Evolutionary conservation across 2,329 filamentous ascomycete genomes (phyloP).

Genomic region (Malbranchea zuffiana): DNA sequence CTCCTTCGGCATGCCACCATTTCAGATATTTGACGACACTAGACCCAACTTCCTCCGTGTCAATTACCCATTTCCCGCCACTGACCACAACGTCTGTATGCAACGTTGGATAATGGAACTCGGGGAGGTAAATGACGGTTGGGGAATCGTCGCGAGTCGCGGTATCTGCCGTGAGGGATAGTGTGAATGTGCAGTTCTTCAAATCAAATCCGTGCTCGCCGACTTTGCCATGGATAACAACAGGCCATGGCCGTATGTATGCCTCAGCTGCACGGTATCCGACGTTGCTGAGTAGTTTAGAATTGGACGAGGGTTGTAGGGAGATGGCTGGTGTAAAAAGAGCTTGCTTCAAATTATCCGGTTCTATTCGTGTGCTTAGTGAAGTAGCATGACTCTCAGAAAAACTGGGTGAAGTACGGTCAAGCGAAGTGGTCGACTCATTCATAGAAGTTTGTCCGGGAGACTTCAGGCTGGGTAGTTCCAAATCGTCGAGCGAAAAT

Average conservation of each 20-base stretch:
- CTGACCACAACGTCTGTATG: slow-evolving; percentile 62
- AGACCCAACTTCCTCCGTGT: slow-evolving; percentile 57
- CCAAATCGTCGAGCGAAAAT: slow-evolving; percentile 69
- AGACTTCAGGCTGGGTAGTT: slow-evolving; percentile 33
- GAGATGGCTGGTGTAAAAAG: slow-evolving; percentile 49
- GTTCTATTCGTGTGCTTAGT: slow-evolving; percentile 48
- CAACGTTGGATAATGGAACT: slow-evolving; percentile 79
- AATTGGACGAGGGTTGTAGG: slow-evolving; percentile 42
- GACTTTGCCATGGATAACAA: slow-evolving; percentile 61
- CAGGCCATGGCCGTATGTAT: slow-evolving; percentile 75
- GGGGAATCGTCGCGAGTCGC: slow-evolving; percentile 54
- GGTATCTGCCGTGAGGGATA: slow-evolving; percentile 54
- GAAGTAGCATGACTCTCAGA: slow-evolving; percentile 41
- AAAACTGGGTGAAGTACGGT: slow-evolving; percentile 42
- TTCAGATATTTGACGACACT: slow-evolving; percentile 62
- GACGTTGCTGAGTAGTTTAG: slow-evolving; percentile 50
- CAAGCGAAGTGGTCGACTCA: slow-evolving; percentile 28
- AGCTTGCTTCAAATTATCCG: slow-evolving; percentile 62
- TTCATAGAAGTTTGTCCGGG: slow-evolving; percentile 24
- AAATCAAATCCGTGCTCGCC: slow-evolving; percentile 71
- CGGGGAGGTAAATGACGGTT: slow-evolving; percentile 76
- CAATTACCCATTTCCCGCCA: slow-evolving; percentile 83
- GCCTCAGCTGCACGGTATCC: slow-evolving; percentile 88
- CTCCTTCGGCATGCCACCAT: slow-evolving; percentile 88
- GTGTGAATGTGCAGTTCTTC: slow-evolving; percentile 61